Conservation (phyloP, 352 stramenopile genomes). For the Peronospora tabacina region DNA sequence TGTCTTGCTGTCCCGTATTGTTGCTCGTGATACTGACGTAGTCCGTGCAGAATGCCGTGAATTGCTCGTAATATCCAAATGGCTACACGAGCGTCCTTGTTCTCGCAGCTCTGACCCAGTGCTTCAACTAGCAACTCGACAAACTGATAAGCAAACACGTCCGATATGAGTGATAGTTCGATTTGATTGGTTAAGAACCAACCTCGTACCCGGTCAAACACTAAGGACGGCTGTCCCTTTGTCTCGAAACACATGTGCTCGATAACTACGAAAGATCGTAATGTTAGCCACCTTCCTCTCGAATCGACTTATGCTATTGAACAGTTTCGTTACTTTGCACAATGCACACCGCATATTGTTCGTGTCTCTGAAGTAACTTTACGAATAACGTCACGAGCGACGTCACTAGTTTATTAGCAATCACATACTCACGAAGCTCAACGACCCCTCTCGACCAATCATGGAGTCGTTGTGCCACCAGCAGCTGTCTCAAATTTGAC, state of each 20-base stretch:
- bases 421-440: slow-evolving; percentile 21
- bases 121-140: slow-evolving; percentile 14
- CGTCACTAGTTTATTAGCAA: slow-evolving; percentile 6
- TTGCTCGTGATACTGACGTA: slow-evolving; percentile 20
- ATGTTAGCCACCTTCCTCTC: background rate
- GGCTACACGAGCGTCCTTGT: slow-evolving; percentile 7
- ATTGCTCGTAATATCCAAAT: slow-evolving; percentile 21
- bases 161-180: background rate
- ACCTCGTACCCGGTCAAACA: slow-evolving; percentile 22
- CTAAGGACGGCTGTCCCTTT: slow-evolving; percentile 11
- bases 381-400: slow-evolving; percentile 15
- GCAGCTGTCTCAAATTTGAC: slow-evolving; percentile 19
- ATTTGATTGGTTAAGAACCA: background rate
- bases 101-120: slow-evolving; percentile 13
- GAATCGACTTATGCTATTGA: background rate
- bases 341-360: slow-evolving; percentile 11
- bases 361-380: slow-evolving; percentile 11
- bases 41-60: slow-evolving; percentile 9
- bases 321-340: slow-evolving; percentile 17
- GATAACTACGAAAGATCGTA: slow-evolving; percentile 15
- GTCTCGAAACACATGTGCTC: slow-evolving; percentile 26
- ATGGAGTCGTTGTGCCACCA: slow-evolving; percentile 11
- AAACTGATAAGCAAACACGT: slow-evolving; percentile 10
- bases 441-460: slow-evolving; percentile 12
- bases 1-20: background rate